Percentiles rank a stretch among this genome's conserved stretches.
These are phyloP conservation scores for Vitis hybrid DNA, from an alignment of 177 flowering plant species.

Conservation along the genomic window DNA sequence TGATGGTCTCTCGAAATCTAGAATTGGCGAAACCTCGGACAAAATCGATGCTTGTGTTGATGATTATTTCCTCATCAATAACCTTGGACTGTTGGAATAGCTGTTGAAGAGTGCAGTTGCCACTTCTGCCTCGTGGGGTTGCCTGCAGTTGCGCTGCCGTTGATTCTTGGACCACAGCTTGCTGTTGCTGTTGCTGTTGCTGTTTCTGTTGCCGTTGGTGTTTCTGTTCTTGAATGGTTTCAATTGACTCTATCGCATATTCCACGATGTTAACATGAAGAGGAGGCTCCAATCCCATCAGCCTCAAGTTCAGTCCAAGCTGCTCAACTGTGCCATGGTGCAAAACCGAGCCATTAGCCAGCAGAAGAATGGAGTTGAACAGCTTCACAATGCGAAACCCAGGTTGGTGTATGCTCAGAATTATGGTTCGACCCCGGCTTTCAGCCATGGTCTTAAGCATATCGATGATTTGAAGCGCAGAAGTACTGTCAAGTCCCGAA, in stretches of 20 bases:
- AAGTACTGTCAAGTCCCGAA: slow-evolving; percentile 85
- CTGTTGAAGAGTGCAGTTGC: slow-evolving; percentile 69
- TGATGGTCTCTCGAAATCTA: slow-evolving; percentile 51
- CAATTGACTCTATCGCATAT: slow-evolving; percentile 84
- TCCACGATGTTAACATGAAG: slow-evolving; percentile 71
- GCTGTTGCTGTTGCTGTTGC: slow-evolving; percentile 5
- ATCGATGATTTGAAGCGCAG: slow-evolving; percentile 79
- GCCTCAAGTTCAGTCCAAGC: slow-evolving; percentile 43
- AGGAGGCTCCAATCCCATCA: slow-evolving; percentile 60
- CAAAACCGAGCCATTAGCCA: slow-evolving; percentile 75
- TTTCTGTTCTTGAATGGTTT: slow-evolving; percentile 37
- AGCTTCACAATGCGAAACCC: slow-evolving; percentile 84
- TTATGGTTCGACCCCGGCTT: slow-evolving; percentile 65
- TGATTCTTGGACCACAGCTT: neutral
- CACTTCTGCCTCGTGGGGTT: slow-evolving; percentile 18
- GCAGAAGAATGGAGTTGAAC: slow-evolving; percentile 61
- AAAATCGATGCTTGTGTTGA: slow-evolving; percentile 19
- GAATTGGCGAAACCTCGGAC: slow-evolving; percentile 53
- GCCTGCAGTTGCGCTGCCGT: slow-evolving; percentile 5
- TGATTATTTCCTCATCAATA: slow-evolving; percentile 39
- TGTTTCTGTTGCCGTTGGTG: slow-evolving; percentile 11
- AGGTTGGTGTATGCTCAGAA: slow-evolving; percentile 90
- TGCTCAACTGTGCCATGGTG: slow-evolving; percentile 80
- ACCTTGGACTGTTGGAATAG: slow-evolving; percentile 77
- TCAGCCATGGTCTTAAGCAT: slow-evolving; percentile 93